Percentiles rank a stretch among this genome's conserved stretches.
phyloP scores from a whole-genome alignment of 2,329 filamentous ascomycete genomes.

The Hymenoscyphus fructigenus region DNA sequence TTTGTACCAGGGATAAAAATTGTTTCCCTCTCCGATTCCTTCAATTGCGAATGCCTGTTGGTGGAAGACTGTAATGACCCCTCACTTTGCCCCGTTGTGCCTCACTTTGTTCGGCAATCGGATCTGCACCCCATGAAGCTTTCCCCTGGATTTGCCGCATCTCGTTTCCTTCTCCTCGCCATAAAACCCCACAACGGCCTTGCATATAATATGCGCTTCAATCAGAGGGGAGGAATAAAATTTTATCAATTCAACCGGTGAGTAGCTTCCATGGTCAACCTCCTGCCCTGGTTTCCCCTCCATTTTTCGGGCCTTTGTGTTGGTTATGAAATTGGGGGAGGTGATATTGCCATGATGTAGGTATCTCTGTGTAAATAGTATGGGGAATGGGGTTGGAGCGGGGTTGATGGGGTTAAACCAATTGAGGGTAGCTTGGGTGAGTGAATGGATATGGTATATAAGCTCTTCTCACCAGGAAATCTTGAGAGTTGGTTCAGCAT shows the following conservation, averaged over 20 bases:
- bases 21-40: background rate
- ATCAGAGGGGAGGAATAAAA: background rate
- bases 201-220: conserved; percentile 4
- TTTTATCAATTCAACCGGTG: background rate
- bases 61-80: background rate
- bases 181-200: background rate
- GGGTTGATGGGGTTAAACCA: background rate
- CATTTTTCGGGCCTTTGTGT: background rate
- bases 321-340: background rate
- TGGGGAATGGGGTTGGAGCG: background rate
- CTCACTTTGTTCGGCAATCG: background rate
- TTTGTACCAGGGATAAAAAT: background rate
- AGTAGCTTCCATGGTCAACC: background rate
- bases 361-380: background rate
- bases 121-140: background rate
- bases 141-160: background rate
- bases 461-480: background rate
- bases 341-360: background rate
- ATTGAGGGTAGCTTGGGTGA: background rate
- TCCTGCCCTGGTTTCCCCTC: background rate
- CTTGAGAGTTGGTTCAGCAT: background rate
- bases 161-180: too few species aligned
- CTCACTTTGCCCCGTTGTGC: background rate
- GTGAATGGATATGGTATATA: background rate
- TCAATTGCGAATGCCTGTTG: background rate